Evolutionary conservation across 306 rosid species (phyloP), one percentile per base, ranked within the genome.

Genomic region (Corylus americana): DNA sequence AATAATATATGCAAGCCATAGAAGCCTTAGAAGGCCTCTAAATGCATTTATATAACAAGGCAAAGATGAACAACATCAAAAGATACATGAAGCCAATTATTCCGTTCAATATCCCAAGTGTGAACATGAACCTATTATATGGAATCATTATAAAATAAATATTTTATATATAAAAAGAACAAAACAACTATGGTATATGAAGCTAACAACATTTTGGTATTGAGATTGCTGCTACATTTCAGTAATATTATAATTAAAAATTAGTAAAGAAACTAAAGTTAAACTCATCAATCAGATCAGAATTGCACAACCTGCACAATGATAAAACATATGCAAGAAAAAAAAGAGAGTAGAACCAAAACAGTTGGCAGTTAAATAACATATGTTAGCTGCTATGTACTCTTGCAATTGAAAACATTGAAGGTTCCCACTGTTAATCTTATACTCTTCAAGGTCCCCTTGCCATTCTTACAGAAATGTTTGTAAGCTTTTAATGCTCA

Each of bases 391-490:
- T 64, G 48, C 45, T 35, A 13, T 35, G 9, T 35, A 35, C n/a
- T 31, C 47, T 63, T 31, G 45, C 47, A 31, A 63, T 39, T 31
- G 45, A 63, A 63, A 63, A 63, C 3, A 31, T 44, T 63, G 8
- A 14, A 29, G n/a, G 7, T 63, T 63, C 47, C 45, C n/a, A 63
- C 70, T 64, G 11, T 64, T 31, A 14, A 64, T 37, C 20, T 7
- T 16, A 37, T 13, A 7, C 35, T 47, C 70, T 64, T 35, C 45
- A 70, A 45, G 8, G 54, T 70, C 54, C 50, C 50, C 4, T 13
- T 39, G 50, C 50, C 74, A 9, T 70, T 47, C 74, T 70, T 25
- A 55, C 18, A 70, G 22, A 57, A 78, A 55, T 51, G 42, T 45
- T 45, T 50, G 39, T 62, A 69, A 63, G 49, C n/a, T 63, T 50